Evolutionary conservation across 768 basidiomycete genomes (phyloP), one percentile per base, ranked within the genome.

Genomic region (Tulasnella sp.): DNA sequence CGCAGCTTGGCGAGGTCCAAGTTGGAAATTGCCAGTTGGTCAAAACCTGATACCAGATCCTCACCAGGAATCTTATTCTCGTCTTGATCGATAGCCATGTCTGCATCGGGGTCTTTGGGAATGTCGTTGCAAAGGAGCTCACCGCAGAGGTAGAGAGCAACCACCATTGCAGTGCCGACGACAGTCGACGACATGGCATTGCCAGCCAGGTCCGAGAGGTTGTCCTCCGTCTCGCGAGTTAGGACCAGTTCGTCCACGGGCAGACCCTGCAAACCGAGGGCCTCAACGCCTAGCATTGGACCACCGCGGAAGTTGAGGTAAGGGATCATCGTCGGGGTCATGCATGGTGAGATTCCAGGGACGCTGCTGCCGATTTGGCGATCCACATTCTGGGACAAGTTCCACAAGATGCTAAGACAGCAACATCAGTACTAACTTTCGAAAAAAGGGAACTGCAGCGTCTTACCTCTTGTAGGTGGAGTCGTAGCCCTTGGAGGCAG

Each of bases 171-270:
- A 3, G 94, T 89, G 0, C 96, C 96, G 40, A 98, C 96, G 35
- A 98, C 96, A 0, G 96, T 98, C 5, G 96, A 94, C 0, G 95
- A 96, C 96, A 98, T 98, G 79, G 96, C 96, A 82, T 98, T 98
- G 2, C 96, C 96, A 26, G 96, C 96, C 20, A 98, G 87, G 84
- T 98, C 95, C 3, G 95, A 94, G 9, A 98, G 87, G 79, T 98
- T 92, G 83, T 98, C 96, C 83, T 96, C 93, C 23, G 89, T 94
- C 84, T 98, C 96, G 74, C 95, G 91, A 1, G 96, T 98, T 75
- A 98, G 87, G 26, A 98, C 87, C 1, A 98, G 88, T 83, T 95
- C 93, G 84, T 97, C 93, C 42, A 97, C 91, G 0, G 96, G 96
- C 55, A 98, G 89, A 42, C 96, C 96, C 83, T 98, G 96, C 88